A percentile compares a stretch with the other conserved stretches of the same genome.
These are phyloP conservation scores for Rhodosporidiobolus odoratus DNA, from an alignment of 768 basidiomycete genomes.

Conservation along the genomic window DNA sequence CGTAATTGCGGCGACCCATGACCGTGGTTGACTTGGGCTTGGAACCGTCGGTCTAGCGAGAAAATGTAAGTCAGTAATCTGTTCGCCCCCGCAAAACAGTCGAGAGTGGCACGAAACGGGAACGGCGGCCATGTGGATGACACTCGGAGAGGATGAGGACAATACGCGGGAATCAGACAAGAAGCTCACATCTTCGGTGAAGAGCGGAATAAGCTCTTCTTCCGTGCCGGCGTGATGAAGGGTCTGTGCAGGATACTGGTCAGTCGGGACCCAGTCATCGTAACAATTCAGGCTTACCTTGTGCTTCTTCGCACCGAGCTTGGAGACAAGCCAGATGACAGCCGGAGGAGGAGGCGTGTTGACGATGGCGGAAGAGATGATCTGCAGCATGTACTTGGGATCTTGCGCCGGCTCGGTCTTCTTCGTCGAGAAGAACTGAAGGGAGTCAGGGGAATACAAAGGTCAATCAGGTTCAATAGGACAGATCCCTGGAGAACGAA, in stretches of 20 bases:
- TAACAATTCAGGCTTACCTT: constrained; percentile 44
- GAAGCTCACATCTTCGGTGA: constrained; percentile 19
- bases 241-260: constrained; percentile 48
- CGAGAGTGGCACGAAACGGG: too few relatives aligned
- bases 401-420: constrained; percentile 59
- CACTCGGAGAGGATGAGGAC: constrained; percentile 2
- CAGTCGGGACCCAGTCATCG: neutral
- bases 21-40: constrained; percentile 71
- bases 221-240: constrained; percentile 77
- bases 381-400: constrained; percentile 82
- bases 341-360: constrained; percentile 76
- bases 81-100: too few relatives aligned
- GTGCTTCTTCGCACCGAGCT: constrained; percentile 68
- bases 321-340: constrained; percentile 74
- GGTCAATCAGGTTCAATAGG: neutral
- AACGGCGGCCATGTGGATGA: too few relatives aligned
- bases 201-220: constrained; percentile 66
- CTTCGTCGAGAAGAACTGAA: constrained; percentile 42
- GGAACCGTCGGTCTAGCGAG: constrained; percentile 67
- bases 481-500: constrained; percentile 53
- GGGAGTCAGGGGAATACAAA: constrained; percentile 39
- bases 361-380: constrained; percentile 87
- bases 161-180: neutral
- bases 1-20: constrained; percentile 87
- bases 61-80: constrained; percentile 51